Evolutionary conservation across 495 filamentous ascomycete genomes (phyloP).

Genomic region (Astrothelium macrocarpum): DNA sequence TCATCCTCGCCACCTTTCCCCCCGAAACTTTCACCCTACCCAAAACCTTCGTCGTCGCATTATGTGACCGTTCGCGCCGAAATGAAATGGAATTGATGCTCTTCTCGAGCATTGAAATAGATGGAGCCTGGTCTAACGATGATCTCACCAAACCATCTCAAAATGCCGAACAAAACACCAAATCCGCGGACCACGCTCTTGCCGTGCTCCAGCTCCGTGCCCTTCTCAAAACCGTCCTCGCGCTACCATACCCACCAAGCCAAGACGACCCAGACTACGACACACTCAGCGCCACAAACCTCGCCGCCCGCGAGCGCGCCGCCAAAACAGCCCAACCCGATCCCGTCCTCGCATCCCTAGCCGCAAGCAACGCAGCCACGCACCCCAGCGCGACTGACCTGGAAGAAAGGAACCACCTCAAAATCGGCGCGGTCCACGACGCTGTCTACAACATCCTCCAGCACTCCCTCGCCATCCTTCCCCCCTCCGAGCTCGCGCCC

Average conservation of each 20-base stretch:
- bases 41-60: conserved; percentile 24
- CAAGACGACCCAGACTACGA: neutral
- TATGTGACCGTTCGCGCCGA: conserved; percentile 28
- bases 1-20: conserved; percentile 12
- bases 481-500: neutral
- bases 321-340: neutral
- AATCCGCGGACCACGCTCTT: conserved; percentile 4
- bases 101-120: conserved; percentile 24
- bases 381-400: neutral
- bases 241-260: neutral
- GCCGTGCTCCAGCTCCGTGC: neutral
- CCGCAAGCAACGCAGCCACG: neutral
- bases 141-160: too few relatives aligned
- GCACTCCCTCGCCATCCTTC: neutral
- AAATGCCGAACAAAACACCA: neutral
- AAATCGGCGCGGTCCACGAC: neutral
- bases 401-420: neutral
- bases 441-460: neutral
- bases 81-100: conserved; percentile 32
- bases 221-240: neutral
- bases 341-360: neutral
- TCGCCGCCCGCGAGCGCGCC: neutral
- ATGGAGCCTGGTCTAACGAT: neutral
- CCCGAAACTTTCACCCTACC: conserved; percentile 11
- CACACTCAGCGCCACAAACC: neutral